Evolutionary conservation across 176 grass and related monocot species (phyloP).

Genomic region (Avena sativa): DNA sequence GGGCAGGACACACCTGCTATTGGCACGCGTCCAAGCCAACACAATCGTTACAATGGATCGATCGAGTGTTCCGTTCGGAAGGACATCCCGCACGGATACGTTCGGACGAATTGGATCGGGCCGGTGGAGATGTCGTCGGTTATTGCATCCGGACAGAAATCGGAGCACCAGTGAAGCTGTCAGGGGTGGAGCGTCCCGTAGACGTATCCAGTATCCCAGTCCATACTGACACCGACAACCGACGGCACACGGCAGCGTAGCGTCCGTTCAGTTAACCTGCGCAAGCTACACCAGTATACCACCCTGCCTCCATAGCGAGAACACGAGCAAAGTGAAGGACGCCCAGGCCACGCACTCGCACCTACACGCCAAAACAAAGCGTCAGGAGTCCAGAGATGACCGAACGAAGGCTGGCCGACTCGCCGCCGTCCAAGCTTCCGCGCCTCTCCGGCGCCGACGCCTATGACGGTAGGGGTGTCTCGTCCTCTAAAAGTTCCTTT

Average conservation of each 20-base stretch:
- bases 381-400: conserved; percentile 23
- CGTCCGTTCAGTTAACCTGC: neutral
- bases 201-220: neutral
- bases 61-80: too few relatives aligned
- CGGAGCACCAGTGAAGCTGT: neutral
- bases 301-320: neutral
- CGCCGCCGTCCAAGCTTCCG: conserved; percentile 50
- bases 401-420: conserved; percentile 13
- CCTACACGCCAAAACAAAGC: neutral
- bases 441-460: conserved; percentile 55
- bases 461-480: conserved; percentile 23
- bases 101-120: too few relatives aligned
- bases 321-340: neutral
- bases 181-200: conserved; percentile 2
- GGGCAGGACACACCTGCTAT: too few relatives aligned
- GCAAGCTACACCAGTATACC: neutral
- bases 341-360: neutral
- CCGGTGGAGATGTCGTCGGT: too few relatives aligned
- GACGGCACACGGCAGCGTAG: neutral
- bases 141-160: neutral
- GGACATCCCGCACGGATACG: too few relatives aligned
- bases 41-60: too few relatives aligned
- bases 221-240: conserved; percentile 21
- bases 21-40: too few relatives aligned
- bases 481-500: neutral